Evolutionary conservation across 2,329 filamentous ascomycete species (phyloP), one percentile per base, ranked within the genome.

Genomic region (Penicillium sp.): DNA sequence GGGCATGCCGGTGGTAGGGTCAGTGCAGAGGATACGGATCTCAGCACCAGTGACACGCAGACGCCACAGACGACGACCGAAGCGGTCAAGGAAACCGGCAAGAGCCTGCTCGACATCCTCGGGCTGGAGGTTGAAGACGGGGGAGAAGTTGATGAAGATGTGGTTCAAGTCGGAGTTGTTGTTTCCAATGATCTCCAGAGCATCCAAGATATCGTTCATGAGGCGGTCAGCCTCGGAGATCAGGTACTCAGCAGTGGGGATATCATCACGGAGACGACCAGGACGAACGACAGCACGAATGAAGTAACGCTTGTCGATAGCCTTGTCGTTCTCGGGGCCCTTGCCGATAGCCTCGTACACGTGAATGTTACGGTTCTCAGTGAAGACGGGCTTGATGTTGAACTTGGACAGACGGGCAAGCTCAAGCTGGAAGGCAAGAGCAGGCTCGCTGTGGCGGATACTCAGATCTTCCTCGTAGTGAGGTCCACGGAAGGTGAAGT

Each of bases 71-170:
- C 94, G 90, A 63, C 91, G 88, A 64, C 94, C 94, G 68, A 97
- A 99, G 59, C 94, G 90, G 69, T 97, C 94, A 64, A 99, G 81
- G 86, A 99, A 99, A 52, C 92, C 92, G 69, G 89, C 91, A 22
- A 99, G 85, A 29, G 91, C 93, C 75, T 95, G 85, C 78, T 97
- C 92, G 14, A 99, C 91, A 78, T 97, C 91, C 55, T 85, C 79
- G 3, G 94, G 92, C 68, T 91, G 83, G 45, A 99, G 85, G 72
- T 92, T 90, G 86, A 99, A 97, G 55, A 97, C 90, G 9, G 92
- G 91, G 0, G 91, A 94, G 80, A 99, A 99, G 84, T 99, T 97
- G 83, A 99, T 94, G 81, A 99, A 99, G 83, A 99, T 94, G 79
- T 99, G 94, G 82, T 99, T 99, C 71, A 99, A 83, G 81, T 99